phyloP scores from a whole-genome alignment of 352 stramenopile genomes.

The Phytophthora melonis region DNA sequence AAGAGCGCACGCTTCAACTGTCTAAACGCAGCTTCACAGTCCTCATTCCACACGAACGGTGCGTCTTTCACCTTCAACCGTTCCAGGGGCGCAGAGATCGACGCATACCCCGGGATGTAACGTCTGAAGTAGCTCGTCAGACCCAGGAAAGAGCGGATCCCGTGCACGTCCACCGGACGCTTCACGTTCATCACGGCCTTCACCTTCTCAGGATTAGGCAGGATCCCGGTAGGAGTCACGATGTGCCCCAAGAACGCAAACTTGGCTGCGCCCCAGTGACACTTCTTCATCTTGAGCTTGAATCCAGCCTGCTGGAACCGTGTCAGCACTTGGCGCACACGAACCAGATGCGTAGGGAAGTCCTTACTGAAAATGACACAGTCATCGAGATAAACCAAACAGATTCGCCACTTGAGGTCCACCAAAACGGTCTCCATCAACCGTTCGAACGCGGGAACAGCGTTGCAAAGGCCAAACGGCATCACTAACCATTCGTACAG shows the following conservation, averaged over 20 bases:
- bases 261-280: conserved; percentile 11
- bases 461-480: conserved; percentile 13
- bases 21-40: conserved; percentile 8
- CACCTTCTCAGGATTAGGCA: conserved; percentile 6
- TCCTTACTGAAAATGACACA: conserved; percentile 13
- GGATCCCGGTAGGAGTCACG: neutral
- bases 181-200: neutral
- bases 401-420: conserved; percentile 13
- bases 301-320: neutral
- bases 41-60: neutral
- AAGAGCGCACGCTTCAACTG: no score
- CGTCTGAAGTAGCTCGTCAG: conserved; percentile 8
- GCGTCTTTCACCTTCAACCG: conserved; percentile 10
- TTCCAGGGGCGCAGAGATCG: conserved; percentile 6
- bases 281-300: conserved; percentile 17
- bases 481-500: conserved; percentile 13
- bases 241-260: conserved; percentile 13
- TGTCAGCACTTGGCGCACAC: neutral
- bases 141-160: neutral
- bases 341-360: neutral
- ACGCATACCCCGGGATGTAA: conserved; percentile 10
- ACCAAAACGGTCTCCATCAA: conserved; percentile 12
- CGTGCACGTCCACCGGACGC: neutral
- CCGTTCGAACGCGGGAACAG: neutral
- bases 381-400: conserved; percentile 5